phyloP scores from a whole-genome alignment of 352 stramenopile species.

The Globisporangium apiculatum region DNA sequence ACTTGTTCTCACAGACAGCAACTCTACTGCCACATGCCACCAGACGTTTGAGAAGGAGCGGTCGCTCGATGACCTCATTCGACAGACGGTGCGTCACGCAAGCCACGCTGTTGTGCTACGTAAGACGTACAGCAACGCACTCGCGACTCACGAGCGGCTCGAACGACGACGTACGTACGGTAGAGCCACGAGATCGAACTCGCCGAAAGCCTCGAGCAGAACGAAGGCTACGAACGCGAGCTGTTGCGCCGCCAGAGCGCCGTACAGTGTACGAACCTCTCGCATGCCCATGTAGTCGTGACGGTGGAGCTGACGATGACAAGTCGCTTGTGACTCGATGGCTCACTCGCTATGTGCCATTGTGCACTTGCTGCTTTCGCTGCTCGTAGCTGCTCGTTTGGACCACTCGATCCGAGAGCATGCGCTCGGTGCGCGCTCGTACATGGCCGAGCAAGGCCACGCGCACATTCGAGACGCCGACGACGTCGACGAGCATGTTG shows the following conservation, averaged over 20 bases:
- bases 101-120: too few relatives aligned
- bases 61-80: constrained; percentile 57
- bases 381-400: constrained; percentile 32
- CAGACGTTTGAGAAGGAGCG: constrained; percentile 82
- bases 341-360: not conserved
- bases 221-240: constrained; percentile 62
- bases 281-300: too few relatives aligned
- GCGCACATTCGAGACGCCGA: constrained; percentile 28
- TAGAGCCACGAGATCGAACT: constrained; percentile 72
- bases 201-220: constrained; percentile 65
- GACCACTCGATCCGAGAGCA: constrained; percentile 63
- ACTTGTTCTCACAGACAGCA: not conserved
- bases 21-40: too few relatives aligned
- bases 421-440: constrained; percentile 40
- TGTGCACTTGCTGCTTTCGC: not conserved
- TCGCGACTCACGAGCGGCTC: too few relatives aligned
- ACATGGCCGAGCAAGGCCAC: constrained; percentile 41
- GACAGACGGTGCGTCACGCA: constrained; percentile 38
- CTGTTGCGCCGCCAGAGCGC: constrained; percentile 44
- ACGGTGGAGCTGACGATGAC: too few relatives aligned
- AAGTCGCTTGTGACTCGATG: not conserved
- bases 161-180: too few relatives aligned
- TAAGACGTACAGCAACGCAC: too few relatives aligned
- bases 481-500: constrained; percentile 28
- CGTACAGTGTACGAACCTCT: constrained; percentile 27